Evolutionary conservation across 257 asterid genomes (phyloP).

Genomic region (Nicotiana paniculata): DNA sequence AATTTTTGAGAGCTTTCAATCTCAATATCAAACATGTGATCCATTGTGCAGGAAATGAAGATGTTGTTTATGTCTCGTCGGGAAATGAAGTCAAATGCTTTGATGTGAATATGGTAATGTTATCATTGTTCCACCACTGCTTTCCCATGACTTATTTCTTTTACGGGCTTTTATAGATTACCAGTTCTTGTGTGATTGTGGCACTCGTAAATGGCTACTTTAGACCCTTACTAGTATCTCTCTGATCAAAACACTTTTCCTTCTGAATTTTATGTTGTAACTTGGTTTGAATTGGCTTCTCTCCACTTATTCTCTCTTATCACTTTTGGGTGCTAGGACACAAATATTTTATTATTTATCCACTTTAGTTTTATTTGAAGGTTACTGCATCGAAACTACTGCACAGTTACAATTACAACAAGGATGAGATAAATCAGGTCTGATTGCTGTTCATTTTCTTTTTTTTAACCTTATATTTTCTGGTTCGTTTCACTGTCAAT

Average conservation of each 20-base stretch:
- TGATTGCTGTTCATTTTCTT: background rate
- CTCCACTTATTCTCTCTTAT: background rate
- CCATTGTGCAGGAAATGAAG: slow-evolving; percentile 72
- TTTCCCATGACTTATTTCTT: background rate
- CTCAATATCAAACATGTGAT: slow-evolving; percentile 1
- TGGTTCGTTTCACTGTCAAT: background rate
- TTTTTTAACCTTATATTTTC: background rate
- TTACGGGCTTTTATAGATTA: background rate
- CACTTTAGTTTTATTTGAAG: slow-evolving; percentile 28
- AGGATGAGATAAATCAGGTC: slow-evolving; percentile 97
- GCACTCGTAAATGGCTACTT: background rate
- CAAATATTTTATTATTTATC: slow-evolving; percentile 2
- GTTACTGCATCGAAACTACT: slow-evolving; percentile 55
- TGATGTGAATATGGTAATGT: slow-evolving; percentile 64
- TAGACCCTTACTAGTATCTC: background rate
- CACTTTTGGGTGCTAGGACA: background rate
- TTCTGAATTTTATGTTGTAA: background rate
- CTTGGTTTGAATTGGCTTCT: background rate
- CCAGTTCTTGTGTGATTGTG: background rate
- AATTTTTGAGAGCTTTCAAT: background rate
- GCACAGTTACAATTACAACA: slow-evolving; percentile 63
- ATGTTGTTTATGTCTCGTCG: slow-evolving; percentile 51
- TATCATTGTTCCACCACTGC: background rate
- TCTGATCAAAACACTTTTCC: background rate
- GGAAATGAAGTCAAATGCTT: slow-evolving; percentile 72